A percentile compares a stretch with the other conserved stretches of the same genome.
phyloP scores from a whole-genome alignment of 331 rosid genomes.

The Quercus tomentella region DNA sequence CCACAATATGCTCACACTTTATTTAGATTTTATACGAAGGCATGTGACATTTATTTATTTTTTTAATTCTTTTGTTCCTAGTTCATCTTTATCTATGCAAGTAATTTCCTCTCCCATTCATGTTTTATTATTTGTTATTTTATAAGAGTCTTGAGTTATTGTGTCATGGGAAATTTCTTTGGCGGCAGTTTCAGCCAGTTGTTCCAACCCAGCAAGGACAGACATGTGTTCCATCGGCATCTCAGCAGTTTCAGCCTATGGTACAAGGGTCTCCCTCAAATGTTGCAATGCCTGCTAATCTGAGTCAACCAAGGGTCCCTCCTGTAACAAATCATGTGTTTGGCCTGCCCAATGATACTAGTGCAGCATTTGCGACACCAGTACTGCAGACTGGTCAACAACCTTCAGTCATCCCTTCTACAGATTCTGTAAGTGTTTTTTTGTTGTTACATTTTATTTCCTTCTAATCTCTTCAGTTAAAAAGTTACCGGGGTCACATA shows the following conservation, averaged over 20 bases:
- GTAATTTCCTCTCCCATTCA: constrained; percentile 5
- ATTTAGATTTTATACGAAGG: not conserved
- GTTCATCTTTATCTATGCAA: constrained; percentile 20
- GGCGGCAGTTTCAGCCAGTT: constrained; percentile 65
- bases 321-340: constrained; percentile 66
- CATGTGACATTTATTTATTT: not conserved
- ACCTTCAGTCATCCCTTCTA: constrained; percentile 41
- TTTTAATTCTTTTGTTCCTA: not conserved
- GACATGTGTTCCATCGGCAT: constrained; percentile 44
- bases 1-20: not conserved
- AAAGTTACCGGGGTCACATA: too few species aligned
- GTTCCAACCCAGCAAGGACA: constrained; percentile 74
- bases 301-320: constrained; percentile 60
- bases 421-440: constrained; percentile 47
- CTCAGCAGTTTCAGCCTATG: constrained; percentile 69
- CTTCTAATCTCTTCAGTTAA: too few species aligned
- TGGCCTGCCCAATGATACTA: constrained; percentile 68
- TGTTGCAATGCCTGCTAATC: constrained; percentile 57
- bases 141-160: not conserved
- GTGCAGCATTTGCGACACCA: constrained; percentile 35
- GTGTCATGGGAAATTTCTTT: not conserved
- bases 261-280: constrained; percentile 66
- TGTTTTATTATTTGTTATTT: not conserved
- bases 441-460: too few species aligned
- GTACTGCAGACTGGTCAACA: constrained; percentile 59